Evolutionary conservation across 2,329 filamentous ascomycete genomes (phyloP), one percentile per base, ranked within the genome.

Genomic region (Fusarium multiceps): DNA sequence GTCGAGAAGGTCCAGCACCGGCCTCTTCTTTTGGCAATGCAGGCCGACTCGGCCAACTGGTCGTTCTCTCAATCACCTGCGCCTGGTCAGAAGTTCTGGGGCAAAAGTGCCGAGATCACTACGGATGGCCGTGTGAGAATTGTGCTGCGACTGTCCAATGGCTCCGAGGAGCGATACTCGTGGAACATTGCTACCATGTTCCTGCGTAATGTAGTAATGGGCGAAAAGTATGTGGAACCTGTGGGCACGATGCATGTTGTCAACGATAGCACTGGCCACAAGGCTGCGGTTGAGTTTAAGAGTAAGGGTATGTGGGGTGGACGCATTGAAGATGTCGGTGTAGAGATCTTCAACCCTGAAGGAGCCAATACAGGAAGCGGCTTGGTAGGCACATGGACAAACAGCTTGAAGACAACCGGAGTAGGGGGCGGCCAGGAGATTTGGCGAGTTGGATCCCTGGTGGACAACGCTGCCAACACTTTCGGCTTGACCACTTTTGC

Each of bases 21-120:
- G 6, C 96, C 96, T 0, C 93, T 99, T 16, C 90, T 94, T 68
- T 89, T 98, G 75, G 96, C 96, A 8, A 95, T 94, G 83, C 94
- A 98, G 79, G 96, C 95, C 7, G 96, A 99, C 78, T 89, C 92
- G 41, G 87, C 89, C 41, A 84, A 88, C 60, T 99, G 96, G 96
- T 93, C 92, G 4, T 90, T 97, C 66, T 87, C 93, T 2, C 96
- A 98, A 78, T 93, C 92, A 7, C 93, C 96, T 0, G 90, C 92
- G 59, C 96, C 96, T 0, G 91, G 92, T 23, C 95, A 99, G 78
- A 98, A 98, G 78, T 99, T 99, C 83, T 98, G 96, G 96, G 96
- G 96, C 59, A 98, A 98, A 83, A 95, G 92, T 57, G 93, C 93
- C 4, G 96, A 99, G 80, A 89, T 99, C 67, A 96, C 93, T 65